A percentile compares a stretch with the other conserved stretches of the same genome.
Evolutionary conservation across 164 flowering plant species (phyloP).

Genomic region (Piper longum): DNA sequence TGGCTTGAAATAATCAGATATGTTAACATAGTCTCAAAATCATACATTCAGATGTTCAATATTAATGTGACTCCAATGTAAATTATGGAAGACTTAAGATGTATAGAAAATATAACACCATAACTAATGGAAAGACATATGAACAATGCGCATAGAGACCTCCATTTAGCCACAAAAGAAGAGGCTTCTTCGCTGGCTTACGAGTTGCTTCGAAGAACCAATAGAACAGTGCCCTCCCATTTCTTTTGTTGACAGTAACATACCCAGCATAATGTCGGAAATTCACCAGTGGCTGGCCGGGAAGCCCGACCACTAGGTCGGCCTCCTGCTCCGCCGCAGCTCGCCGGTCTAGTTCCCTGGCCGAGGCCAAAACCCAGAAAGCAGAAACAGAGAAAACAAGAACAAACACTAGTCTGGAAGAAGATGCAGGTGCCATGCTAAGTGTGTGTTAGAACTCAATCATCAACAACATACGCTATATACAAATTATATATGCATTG

Average conservation of each 20-base stretch:
- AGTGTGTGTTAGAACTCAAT: not conserved
- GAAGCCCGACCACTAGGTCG: constrained; percentile 32
- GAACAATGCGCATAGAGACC: constrained; percentile 12
- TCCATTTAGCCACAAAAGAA: constrained; percentile 65
- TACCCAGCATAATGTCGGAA: constrained; percentile 54
- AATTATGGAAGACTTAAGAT: no score
- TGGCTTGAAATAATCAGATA: no score
- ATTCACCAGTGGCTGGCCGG: constrained; percentile 46
- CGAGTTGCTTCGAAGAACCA: constrained; percentile 55
- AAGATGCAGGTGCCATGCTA: not conserved
- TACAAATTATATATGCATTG: not conserved
- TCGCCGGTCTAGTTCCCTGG: not conserved
- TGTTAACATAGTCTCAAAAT: no score
- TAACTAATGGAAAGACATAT: no score
- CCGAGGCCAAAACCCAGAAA: not conserved
- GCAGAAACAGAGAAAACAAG: not conserved
- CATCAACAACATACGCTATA: not conserved
- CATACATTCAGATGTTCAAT: no score
- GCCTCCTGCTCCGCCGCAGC: constrained; percentile 19
- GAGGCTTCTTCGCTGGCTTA: constrained; percentile 30
- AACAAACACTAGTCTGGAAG: not conserved
- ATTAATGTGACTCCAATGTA: no score
- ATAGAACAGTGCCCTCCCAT: constrained; percentile 55
- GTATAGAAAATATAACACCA: no score
- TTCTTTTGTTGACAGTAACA: constrained; percentile 31